phyloP scores from a whole-genome alignment of 768 basidiomycete genomes.

The Cystoderma amianthinum region DNA sequence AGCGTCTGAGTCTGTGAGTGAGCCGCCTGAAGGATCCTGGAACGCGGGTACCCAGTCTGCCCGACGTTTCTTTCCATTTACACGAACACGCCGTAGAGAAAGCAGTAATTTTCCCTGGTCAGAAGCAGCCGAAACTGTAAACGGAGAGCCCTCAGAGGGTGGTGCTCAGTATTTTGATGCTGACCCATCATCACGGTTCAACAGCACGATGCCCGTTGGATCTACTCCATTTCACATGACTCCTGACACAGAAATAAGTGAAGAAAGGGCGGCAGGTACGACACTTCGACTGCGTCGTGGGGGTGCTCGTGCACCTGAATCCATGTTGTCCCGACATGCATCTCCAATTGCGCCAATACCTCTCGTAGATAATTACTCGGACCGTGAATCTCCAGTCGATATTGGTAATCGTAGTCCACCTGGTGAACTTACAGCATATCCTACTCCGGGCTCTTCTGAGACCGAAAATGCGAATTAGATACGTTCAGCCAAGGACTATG shows the following conservation, averaged over 20 bases:
- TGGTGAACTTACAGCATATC: conserved; percentile 30
- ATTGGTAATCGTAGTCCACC: conserved; percentile 2
- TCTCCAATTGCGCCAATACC: conserved; percentile 21
- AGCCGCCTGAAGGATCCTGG: conserved; percentile 16
- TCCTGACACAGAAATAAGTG: conserved; percentile 21
- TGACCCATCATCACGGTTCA: conserved; percentile 3
- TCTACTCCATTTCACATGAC: not conserved
- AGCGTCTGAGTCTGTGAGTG: conserved; percentile 16
- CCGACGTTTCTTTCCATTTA: conserved; percentile 54
- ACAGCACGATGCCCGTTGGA: not conserved
- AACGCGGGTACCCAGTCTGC: conserved; percentile 17
- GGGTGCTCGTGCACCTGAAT: conserved; percentile 61
- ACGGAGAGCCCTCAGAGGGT: not conserved
- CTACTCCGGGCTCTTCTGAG: conserved; percentile 42
- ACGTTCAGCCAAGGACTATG: not conserved
- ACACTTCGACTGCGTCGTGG: conserved; percentile 58
- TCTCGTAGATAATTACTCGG: not conserved
- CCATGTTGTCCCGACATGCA: conserved; percentile 40
- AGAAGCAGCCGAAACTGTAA: conserved; percentile 11
- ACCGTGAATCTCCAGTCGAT: conserved; percentile 5
- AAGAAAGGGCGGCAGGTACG: conserved; percentile 23
- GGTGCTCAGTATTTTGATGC: not conserved
- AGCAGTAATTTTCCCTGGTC: conserved; percentile 14
- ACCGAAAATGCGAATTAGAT: conserved; percentile 29
- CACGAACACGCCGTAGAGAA: conserved; percentile 36